Conservation (phyloP, 2,329 filamentous ascomycete species). For the Lasiodiplodia sp. region DNA sequence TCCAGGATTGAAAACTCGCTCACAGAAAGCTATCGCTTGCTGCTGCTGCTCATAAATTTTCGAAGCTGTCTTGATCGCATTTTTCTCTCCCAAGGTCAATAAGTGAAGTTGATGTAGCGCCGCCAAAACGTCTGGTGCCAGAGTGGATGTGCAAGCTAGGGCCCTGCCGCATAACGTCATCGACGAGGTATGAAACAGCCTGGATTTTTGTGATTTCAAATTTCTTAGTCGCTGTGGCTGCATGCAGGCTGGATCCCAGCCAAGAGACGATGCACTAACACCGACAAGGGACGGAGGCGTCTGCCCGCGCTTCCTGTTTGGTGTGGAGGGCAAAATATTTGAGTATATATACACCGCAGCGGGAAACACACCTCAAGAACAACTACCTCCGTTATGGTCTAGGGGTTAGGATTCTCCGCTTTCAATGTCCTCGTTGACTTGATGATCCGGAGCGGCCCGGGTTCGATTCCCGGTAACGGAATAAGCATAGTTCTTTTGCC, state of each 20-base stretch:
- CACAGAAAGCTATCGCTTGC: background rate
- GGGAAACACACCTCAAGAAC: background rate
- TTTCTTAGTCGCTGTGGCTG: no score
- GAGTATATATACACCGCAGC: background rate
- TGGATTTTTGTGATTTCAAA: no score
- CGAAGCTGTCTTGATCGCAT: background rate
- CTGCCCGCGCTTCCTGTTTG: no score
- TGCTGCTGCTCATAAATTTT: background rate
- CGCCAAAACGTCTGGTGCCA: no score
- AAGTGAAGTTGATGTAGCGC: no score
- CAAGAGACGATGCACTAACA: no score
- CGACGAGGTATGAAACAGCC: no score
- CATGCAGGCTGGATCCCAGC: no score
- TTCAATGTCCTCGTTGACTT: background rate
- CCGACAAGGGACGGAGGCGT: no score
- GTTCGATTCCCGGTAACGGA: constrained; percentile 28
- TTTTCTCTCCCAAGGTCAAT: background rate
- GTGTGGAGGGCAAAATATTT: background rate
- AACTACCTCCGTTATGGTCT: constrained; percentile 18
- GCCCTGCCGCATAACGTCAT: no score
- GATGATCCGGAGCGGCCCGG: constrained; percentile 21
- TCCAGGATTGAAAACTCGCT: background rate
- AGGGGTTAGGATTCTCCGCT: constrained; percentile 28
- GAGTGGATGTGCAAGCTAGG: no score
- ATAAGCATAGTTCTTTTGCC: background rate